Base-by-base conservation (phyloP, 768 basidiomycete species). In the Galerina sulciceps region DNA sequence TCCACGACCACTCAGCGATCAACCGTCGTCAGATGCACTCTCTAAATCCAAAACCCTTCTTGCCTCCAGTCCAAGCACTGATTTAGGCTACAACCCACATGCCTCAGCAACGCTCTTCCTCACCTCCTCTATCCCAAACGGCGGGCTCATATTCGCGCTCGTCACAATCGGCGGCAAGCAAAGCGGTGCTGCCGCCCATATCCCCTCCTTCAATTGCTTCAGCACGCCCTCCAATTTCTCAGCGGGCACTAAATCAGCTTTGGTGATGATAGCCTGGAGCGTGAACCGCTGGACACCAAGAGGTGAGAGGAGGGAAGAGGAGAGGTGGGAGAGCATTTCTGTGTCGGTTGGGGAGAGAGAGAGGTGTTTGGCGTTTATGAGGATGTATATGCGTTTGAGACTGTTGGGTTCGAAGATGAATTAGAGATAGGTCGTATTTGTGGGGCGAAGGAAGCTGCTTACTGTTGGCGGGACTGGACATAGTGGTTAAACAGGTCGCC, bases 201-300 rank as follows among this genome's bases (percentile, higher is more conserved):
- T 85, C 22, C 81, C 77, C 52, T 75, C 69, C 55, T 74, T 77
- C 53, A 89, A 79, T 42, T 70, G 69, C 23, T 73, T 64, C 31
- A 89, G 68, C 1, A 70, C 71, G 11, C 67, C 57, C 9, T 71
- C 58, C 2, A 81, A 70, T 22, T 76, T 65, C 8, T 71, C 65
- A 11, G 61, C 14, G 2, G 77, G 73, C 4, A 89, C 75, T 4
- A 72, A 72, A 69, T 93, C 90, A 1, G 79, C 80, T 71, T 91
- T 91, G 42, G 91, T 91, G 63, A 92, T 82, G 57, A 93, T 75
- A 1, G 89, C 79, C 65, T 93, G 91, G 1, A 92, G 71, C 0
- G 88, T 88, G 69, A 85, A 86, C 1, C 71, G 75, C 34, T 76
- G 74, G 0, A 67, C 69, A 4, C 76, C 78, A 41, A 74, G 74